Conservation (phyloP, 768 basidiomycete genomes). For the Boletus subcaerulescens region DNA sequence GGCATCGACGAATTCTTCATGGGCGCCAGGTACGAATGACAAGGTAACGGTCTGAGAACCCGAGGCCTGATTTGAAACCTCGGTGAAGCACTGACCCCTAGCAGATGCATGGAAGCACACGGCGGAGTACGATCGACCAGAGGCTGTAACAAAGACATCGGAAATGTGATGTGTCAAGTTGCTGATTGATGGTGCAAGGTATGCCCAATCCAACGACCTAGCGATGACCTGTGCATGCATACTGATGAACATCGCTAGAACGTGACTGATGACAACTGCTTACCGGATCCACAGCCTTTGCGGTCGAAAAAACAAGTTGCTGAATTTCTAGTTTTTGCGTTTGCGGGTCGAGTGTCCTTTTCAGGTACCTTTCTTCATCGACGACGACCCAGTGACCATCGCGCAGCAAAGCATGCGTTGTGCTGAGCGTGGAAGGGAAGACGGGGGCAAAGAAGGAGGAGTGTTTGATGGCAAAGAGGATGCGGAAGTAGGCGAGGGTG, state of each 20-base stretch:
- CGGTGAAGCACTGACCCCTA: conserved; percentile 39
- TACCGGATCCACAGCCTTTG: conserved; percentile 37
- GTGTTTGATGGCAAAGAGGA: conserved; percentile 87
- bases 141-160: conserved; percentile 36
- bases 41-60: conserved; percentile 46
- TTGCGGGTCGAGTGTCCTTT: conserved; percentile 28
- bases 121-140: conserved; percentile 47
- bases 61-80: conserved; percentile 32
- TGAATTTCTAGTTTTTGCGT: conserved; percentile 61
- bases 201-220: conserved; percentile 35
- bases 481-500: conserved; percentile 93
- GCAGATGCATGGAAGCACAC: conserved; percentile 46
- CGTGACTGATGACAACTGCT: conserved; percentile 5
- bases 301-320: conserved; percentile 55
- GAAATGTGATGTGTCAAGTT: conserved; percentile 53
- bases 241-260: conserved; percentile 4
- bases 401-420: conserved; percentile 54
- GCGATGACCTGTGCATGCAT: conserved; percentile 22
- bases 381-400: conserved; percentile 64
- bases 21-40: conserved; percentile 47
- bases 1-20: conserved; percentile 50
- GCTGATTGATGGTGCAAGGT: conserved; percentile 41
- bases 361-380: conserved; percentile 50
- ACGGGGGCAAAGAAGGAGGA: conserved; percentile 72
- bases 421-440: conserved; percentile 44